Conservation (phyloP, 2,329 filamentous ascomycete genomes). For the Beauveria varroae region DNA sequence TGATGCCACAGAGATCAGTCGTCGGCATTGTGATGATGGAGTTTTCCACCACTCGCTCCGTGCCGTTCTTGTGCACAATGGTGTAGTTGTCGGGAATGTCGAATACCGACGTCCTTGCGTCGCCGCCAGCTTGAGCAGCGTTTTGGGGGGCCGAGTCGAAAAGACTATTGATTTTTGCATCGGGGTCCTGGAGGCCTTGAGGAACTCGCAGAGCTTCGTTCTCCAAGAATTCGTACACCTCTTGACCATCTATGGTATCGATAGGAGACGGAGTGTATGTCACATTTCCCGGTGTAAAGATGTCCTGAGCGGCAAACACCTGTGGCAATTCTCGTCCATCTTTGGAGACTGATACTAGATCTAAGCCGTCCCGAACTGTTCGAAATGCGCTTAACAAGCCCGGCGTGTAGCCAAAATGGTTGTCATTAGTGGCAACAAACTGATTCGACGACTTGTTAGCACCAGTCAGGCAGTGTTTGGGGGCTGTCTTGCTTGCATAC, state of each 20-base stretch:
- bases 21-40: not conserved
- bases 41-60: not conserved
- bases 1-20: not conserved
- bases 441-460: not conserved
- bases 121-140: not conserved
- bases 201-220: not conserved
- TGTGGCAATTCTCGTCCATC: not conserved
- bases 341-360: conserved; percentile 15
- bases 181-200: not conserved
- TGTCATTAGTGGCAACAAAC: conserved; percentile 10
- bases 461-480: not conserved
- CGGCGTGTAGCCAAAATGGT: conserved; percentile 15
- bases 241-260: not conserved
- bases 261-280: not conserved
- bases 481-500: conserved; percentile 8
- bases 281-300: not conserved
- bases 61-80: conserved; percentile 7
- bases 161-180: not conserved
- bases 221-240: conserved; percentile 3
- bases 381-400: conserved; percentile 12
- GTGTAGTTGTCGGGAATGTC: conserved; percentile 5
- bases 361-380: not conserved
- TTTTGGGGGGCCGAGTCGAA: not conserved
- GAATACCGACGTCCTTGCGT: not conserved
- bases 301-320: not conserved